These are phyloP conservation scores for Vanilla planifolia DNA, from an alignment of 106 monocot genomes.

Conservation along the genomic window DNA sequence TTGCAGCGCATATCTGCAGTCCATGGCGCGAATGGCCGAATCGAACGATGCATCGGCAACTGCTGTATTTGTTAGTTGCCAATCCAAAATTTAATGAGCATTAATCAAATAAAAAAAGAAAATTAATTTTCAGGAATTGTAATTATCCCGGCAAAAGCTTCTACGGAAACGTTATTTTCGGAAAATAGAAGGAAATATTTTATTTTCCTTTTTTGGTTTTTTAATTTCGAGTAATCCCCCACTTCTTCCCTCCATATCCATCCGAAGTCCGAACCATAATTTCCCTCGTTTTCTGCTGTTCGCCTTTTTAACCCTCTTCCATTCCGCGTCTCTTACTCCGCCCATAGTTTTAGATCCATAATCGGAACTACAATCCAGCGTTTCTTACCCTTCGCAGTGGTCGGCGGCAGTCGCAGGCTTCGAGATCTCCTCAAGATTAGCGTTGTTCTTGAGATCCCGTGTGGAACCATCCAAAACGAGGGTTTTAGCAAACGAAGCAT, in stretches of 20 bases:
- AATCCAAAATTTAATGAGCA: too few species aligned
- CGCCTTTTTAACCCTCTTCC: constrained; percentile 6
- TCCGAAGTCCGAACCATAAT: constrained; percentile 34
- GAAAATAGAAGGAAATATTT: neutral
- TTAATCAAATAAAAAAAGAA: too few species aligned
- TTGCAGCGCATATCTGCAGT: too few species aligned
- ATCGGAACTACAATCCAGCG: constrained; percentile 13
- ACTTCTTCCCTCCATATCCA: constrained; percentile 29
- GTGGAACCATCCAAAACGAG: neutral
- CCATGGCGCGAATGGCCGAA: too few species aligned
- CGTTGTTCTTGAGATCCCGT: neutral
- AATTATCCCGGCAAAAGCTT: too few species aligned
- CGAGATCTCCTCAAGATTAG: neutral
- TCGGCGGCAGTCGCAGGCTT: neutral
- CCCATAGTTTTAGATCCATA: neutral
- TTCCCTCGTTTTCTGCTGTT: constrained; percentile 60
- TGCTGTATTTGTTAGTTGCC: too few species aligned
- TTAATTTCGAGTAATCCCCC: constrained; percentile 5
- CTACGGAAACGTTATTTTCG: too few species aligned
- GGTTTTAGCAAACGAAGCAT: neutral
- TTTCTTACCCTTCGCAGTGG: neutral
- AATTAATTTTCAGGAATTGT: too few species aligned
- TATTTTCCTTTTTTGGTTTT: neutral
- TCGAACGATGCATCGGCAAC: too few species aligned
- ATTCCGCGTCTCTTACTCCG: neutral